Percentiles rank a stretch among this genome's conserved stretches.
These are phyloP conservation scores for Moringa oleifera DNA, from an alignment of 345 rosid species.

Conservation along the genomic window DNA sequence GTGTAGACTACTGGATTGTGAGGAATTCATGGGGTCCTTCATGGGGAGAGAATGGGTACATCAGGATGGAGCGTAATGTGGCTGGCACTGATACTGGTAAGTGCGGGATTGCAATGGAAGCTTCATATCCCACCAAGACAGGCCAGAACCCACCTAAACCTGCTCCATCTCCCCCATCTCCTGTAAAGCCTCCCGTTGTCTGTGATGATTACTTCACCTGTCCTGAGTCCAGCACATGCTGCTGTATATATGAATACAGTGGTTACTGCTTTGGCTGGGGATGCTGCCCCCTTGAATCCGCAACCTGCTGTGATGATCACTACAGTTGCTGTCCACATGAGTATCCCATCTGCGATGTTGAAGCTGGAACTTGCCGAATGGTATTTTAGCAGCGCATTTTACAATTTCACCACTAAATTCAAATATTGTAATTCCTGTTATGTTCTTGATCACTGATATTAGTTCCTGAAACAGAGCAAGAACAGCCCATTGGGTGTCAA, in stretches of 20 bases:
- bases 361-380: slow-evolving; percentile 60
- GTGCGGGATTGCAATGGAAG: slow-evolving; percentile 76
- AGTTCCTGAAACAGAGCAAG: slow-evolving; percentile 42
- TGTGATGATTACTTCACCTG: slow-evolving; percentile 65
- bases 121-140: slow-evolving; percentile 75
- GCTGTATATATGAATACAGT: slow-evolving; percentile 52
- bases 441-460: background rate
- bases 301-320: slow-evolving; percentile 74
- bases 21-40: slow-evolving; percentile 77
- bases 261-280: slow-evolving; percentile 81
- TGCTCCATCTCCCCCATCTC: slow-evolving; percentile 61
- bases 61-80: slow-evolving; percentile 60
- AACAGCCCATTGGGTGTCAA: slow-evolving; percentile 51
- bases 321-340: slow-evolving; percentile 80
- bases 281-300: slow-evolving; percentile 78
- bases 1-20: slow-evolving; percentile 52
- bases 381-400: slow-evolving; percentile 29
- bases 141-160: slow-evolving; percentile 72
- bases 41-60: slow-evolving; percentile 84
- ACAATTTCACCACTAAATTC: background rate
- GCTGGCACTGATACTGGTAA: slow-evolving; percentile 35
- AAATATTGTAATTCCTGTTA: background rate
- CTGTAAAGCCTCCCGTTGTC: slow-evolving; percentile 40
- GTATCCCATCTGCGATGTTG: slow-evolving; percentile 65
- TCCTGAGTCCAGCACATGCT: slow-evolving; percentile 61